Evolutionary conservation across 169 alveolate genomes (phyloP).

Genomic region (Plasmodium knowlesi): DNA sequence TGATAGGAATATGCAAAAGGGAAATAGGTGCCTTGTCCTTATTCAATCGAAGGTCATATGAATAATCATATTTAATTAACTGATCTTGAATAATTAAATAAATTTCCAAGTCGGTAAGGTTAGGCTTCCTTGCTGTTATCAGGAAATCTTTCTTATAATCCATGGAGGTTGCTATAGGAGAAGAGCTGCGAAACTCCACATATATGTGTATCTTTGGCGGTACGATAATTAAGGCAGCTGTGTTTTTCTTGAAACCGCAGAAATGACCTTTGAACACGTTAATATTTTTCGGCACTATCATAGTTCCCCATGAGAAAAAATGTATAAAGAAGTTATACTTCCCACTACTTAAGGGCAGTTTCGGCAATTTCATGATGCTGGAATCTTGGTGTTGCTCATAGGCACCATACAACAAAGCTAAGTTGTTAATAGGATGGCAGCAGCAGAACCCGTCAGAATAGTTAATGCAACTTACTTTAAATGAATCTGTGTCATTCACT

Average conservation of each 20-base stretch:
- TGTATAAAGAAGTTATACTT: slow-evolving; percentile 81
- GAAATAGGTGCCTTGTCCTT: slow-evolving; percentile 76
- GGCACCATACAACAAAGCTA: slow-evolving; percentile 81
- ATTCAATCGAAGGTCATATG: slow-evolving; percentile 79
- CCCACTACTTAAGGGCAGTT: slow-evolving; percentile 60
- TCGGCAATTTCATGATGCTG: slow-evolving; percentile 71
- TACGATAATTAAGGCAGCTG: slow-evolving; percentile 74
- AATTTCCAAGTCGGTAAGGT: slow-evolving; percentile 79
- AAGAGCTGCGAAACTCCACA: slow-evolving; percentile 73
- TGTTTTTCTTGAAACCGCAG: slow-evolving; percentile 69
- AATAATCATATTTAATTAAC: slow-evolving; percentile 72
- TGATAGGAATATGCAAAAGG: slow-evolving; percentile 17
- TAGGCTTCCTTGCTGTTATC: slow-evolving; percentile 79
- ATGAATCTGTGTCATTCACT: slow-evolving; percentile 57
- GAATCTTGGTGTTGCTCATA: slow-evolving; percentile 64
- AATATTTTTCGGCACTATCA: slow-evolving; percentile 76
- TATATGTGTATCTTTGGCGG: slow-evolving; percentile 78
- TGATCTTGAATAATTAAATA: slow-evolving; percentile 77
- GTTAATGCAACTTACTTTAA: slow-evolving; percentile 76
- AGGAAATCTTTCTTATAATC: slow-evolving; percentile 77
- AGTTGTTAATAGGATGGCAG: slow-evolving; percentile 78
- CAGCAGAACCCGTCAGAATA: slow-evolving; percentile 80
- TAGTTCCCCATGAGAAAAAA: slow-evolving; percentile 80
- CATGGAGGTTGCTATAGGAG: slow-evolving; percentile 69
- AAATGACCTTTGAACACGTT: slow-evolving; percentile 75